Percentiles rank a stretch among this genome's conserved stretches.
Conservation (phyloP, 2,329 filamentous ascomycete species). For the Penicillium nordicum region DNA sequence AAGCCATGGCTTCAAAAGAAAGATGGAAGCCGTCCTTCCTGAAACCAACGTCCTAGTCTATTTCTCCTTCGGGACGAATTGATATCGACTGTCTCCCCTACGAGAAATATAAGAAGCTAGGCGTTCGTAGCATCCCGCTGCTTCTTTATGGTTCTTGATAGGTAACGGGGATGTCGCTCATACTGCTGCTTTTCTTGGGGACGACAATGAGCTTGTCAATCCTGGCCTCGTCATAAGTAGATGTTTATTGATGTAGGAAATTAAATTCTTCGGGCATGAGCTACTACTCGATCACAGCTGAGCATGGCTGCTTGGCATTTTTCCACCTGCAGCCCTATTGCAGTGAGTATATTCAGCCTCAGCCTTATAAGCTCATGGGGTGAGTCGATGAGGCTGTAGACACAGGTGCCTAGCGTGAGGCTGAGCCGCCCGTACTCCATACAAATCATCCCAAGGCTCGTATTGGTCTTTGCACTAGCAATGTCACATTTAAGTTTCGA, state of each 20-base stretch:
- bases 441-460: background rate
- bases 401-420: background rate
- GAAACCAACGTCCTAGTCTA: slow-evolving; percentile 30
- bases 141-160: slow-evolving; percentile 33
- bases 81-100: slow-evolving; percentile 11
- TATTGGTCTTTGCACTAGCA: background rate
- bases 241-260: too few relatives aligned
- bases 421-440: background rate
- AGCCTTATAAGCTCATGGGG: background rate
- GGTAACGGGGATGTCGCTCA: too few relatives aligned
- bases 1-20: slow-evolving; percentile 31
- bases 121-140: slow-evolving; percentile 24
- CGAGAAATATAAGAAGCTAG: slow-evolving; percentile 22
- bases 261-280: too few relatives aligned
- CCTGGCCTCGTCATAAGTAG: slow-evolving; percentile 18
- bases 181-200: too few relatives aligned
- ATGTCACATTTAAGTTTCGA: background rate
- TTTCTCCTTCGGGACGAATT: slow-evolving; percentile 25
- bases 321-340: background rate
- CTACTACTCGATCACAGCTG: background rate
- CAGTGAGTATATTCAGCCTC: background rate
- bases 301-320: too few relatives aligned
- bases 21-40: slow-evolving; percentile 24
- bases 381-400: background rate
- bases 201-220: slow-evolving; percentile 32